These are phyloP conservation scores for Haemoproteus tartakovskyi DNA, from an alignment of 169 alveolate genomes.

Conservation along the genomic window DNA sequence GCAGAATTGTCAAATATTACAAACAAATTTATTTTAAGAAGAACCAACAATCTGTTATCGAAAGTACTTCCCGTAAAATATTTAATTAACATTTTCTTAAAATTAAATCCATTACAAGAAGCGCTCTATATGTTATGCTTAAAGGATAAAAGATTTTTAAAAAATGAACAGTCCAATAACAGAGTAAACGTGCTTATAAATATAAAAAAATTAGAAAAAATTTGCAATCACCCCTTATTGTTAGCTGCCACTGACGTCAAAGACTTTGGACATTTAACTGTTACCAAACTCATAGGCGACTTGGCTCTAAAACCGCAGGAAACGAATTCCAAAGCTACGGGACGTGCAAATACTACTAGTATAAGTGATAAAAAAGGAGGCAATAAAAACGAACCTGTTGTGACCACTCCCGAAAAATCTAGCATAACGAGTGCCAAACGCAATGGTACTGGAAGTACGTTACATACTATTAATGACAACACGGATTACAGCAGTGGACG, in stretches of 20 bases:
- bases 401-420: no score
- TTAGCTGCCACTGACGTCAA: conserved; percentile 15
- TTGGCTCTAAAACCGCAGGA: no score
- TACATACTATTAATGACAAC: no score
- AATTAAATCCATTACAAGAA: conserved; percentile 83
- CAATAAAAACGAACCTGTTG: no score
- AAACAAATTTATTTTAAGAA: conserved; percentile 85
- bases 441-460: no score
- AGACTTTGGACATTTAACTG: conserved; percentile 75
- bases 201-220: conserved; percentile 36
- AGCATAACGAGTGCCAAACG: no score
- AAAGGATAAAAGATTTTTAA: conserved; percentile 20
- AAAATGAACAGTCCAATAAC: conserved; percentile 10
- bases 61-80: conserved; percentile 88
- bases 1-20: conserved; percentile 87
- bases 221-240: conserved; percentile 19
- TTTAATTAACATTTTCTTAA: conserved; percentile 84
- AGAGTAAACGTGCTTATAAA: conserved; percentile 37
- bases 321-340: no score
- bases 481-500: neutral
- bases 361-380: no score
- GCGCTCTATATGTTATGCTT: conserved; percentile 77
- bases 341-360: no score
- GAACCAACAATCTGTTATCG: conserved; percentile 86
- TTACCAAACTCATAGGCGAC: conserved; percentile 66